These are phyloP conservation scores for Plantago coronopus DNA, from an alignment of 305 asterid genomes.

Conservation along the genomic window DNA sequence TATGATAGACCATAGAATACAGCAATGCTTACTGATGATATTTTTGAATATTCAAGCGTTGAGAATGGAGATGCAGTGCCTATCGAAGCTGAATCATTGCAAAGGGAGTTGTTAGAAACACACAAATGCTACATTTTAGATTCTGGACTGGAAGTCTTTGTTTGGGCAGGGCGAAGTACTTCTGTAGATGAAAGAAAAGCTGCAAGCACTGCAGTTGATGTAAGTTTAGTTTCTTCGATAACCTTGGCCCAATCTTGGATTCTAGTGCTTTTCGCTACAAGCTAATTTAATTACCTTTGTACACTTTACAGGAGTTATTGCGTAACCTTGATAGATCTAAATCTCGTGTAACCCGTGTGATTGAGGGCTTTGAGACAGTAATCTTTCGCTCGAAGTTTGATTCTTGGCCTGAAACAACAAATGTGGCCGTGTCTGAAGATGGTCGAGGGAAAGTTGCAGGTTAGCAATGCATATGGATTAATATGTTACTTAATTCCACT, in stretches of 20 bases:
- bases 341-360: constrained; percentile 61
- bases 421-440: constrained; percentile 62
- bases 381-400: constrained; percentile 76
- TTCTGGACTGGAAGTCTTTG: constrained; percentile 78
- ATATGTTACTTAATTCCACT: constrained; percentile 12
- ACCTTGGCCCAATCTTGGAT: constrained; percentile 20
- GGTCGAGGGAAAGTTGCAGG: constrained; percentile 98
- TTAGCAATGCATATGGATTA: constrained; percentile 38
- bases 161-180: constrained; percentile 92
- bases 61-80: constrained; percentile 75
- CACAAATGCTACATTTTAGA: constrained; percentile 76
- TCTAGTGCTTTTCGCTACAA: constrained; percentile 20
- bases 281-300: constrained; percentile 20
- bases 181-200: constrained; percentile 76
- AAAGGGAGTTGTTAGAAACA: constrained; percentile 74
- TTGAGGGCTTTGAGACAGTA: constrained; percentile 93
- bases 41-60: constrained; percentile 48
- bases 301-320: constrained; percentile 57
- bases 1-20: constrained; percentile 17
- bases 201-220: constrained; percentile 79
- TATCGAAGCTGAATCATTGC: constrained; percentile 61
- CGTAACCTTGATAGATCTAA: constrained; percentile 52
- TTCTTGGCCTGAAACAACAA: constrained; percentile 78
- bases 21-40: constrained; percentile 25
- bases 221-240: constrained; percentile 37